These are phyloP conservation scores for Zygoascus bituminiphila DNA, from an alignment of 805 yeast species.

Conservation along the genomic window DNA sequence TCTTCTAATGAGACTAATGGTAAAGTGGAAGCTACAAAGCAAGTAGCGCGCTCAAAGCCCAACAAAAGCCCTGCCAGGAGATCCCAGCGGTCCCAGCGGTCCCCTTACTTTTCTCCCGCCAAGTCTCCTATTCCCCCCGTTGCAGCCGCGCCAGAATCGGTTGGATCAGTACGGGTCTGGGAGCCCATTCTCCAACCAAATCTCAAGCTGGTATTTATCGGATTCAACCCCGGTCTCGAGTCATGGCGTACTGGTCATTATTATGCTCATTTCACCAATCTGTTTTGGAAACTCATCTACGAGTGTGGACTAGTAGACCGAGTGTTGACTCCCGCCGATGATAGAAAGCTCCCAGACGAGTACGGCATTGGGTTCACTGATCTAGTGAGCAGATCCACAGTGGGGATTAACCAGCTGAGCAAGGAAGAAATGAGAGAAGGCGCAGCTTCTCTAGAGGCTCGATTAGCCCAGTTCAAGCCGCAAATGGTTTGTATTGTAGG, in stretches of 20 bases:
- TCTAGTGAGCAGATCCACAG: slow-evolving; percentile 55
- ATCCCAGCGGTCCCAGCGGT: too few relatives aligned
- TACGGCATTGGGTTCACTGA: slow-evolving; percentile 64
- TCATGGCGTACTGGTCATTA: slow-evolving; percentile 58
- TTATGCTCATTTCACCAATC: slow-evolving; percentile 62
- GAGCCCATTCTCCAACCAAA: slow-evolving; percentile 24
- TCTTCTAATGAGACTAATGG: too few relatives aligned
- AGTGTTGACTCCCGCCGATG: slow-evolving; percentile 34
- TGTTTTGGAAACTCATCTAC: slow-evolving; percentile 58
- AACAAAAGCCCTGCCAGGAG: too few relatives aligned
- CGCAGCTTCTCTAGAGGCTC: slow-evolving; percentile 44
- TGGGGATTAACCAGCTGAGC: slow-evolving; percentile 46
- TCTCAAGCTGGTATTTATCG: slow-evolving; percentile 48
- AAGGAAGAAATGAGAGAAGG: slow-evolving; percentile 44
- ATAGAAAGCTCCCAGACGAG: slow-evolving; percentile 31
- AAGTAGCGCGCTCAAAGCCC: too few relatives aligned
- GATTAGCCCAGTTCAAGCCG: slow-evolving; percentile 35
- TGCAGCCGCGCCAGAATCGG: not conserved
- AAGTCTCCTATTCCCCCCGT: too few relatives aligned
- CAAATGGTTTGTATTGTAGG: slow-evolving; percentile 52
- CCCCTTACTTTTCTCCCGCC: too few relatives aligned
- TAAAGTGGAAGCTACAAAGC: too few relatives aligned
- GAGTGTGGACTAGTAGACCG: slow-evolving; percentile 39
- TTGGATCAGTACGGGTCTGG: slow-evolving; percentile 1
- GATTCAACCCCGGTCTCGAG: slow-evolving; percentile 63